Evolutionary conservation across 1,284 basidiomycete genomes (phyloP), one percentile per base, ranked within the genome.

Genomic region (Coniferiporia sulphurascens): DNA sequence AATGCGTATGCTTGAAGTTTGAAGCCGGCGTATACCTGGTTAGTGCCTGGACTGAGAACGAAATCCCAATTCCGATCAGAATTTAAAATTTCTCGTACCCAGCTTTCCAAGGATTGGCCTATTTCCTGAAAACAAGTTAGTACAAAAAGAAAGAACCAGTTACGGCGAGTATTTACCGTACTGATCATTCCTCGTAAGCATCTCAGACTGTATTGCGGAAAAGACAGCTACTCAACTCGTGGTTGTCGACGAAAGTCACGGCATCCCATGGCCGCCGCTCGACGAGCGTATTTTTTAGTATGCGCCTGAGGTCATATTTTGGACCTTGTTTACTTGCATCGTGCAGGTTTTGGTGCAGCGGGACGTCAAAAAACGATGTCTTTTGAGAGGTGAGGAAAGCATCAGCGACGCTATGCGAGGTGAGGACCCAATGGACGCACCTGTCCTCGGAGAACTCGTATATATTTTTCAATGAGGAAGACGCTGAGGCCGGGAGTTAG

Each of bases 1-100:
- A 98, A 72, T 1, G 93, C 85, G 72, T 98, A 97, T 1, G 89
- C 89, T 65, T 91, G 89, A 27, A 84, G 71, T 70, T 91, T 91
- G 75, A 91, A 89, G 63, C 78, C 77, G 46, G 71, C 70, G 48
- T 75, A 78, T 46, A 91, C 88, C 89, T 91, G 61, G 2, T 19
- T n/a, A n/a, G 27, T 17, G 19, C 22, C 12, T 59, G 21, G 36
- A 4, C 48, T 22, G 50, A 38, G 36, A 34, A 19, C 48, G 22
- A 58, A 48, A 7, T 6, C 13, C 22, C 49, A 41, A 21, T 6
- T 12, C 22, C 49, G 36, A 21, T 41, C 15, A 54, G 36, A 58
- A 55, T 34, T 36, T 12, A 48, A 55, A 41, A 10, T 34, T 35
- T 68, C 83, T 49, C 27, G 27, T 66, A 89, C 89, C 89, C 88